Evolutionary conservation across 1,284 basidiomycete genomes (phyloP).

Genomic region (Malassezia psittaci): DNA sequence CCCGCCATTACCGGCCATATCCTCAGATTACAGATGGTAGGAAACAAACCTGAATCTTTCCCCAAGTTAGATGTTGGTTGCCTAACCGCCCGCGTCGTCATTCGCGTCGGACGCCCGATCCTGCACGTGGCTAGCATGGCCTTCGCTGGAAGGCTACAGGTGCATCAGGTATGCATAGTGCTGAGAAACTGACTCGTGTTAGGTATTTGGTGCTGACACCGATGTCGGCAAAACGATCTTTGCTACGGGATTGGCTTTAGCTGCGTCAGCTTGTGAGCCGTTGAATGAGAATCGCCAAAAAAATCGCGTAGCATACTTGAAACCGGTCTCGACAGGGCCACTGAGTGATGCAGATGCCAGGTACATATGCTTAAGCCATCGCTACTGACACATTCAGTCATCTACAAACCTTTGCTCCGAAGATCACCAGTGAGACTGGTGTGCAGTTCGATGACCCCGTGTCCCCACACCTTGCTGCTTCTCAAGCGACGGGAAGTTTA

Average conservation of each 20-base stretch:
- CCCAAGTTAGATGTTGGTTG: not conserved
- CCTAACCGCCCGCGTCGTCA: no score
- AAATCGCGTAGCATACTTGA: conserved; percentile 38
- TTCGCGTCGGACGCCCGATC: not conserved
- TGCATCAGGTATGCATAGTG: conserved; percentile 1
- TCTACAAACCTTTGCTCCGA: conserved; percentile 23
- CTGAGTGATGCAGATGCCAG: conserved; percentile 28
- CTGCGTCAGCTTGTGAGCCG: conserved; percentile 24
- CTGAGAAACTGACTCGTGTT: conserved; percentile 17
- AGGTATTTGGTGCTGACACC: conserved; percentile 47
- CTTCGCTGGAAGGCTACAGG: not conserved
- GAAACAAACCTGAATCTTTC: not conserved
- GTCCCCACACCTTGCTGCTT: conserved; percentile 79
- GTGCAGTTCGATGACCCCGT: conserved; percentile 79
- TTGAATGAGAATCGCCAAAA: conserved; percentile 12
- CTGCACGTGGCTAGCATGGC: conserved; percentile 5
- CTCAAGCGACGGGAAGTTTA: conserved; percentile 53
- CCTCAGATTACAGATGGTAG: not conserved
- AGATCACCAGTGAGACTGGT: conserved; percentile 59
- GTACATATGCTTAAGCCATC: not conserved
- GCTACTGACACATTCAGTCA: conserved; percentile 15
- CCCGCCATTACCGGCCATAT: not conserved
- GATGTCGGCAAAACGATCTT: conserved; percentile 48
- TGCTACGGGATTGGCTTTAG: conserved; percentile 42
- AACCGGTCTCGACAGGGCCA: conserved; percentile 42